A percentile compares a stretch with the other conserved stretches of the same genome.
phyloP scores from a whole-genome alignment of 208 protist species.

The Trypanosoma platydactyli region DNA sequence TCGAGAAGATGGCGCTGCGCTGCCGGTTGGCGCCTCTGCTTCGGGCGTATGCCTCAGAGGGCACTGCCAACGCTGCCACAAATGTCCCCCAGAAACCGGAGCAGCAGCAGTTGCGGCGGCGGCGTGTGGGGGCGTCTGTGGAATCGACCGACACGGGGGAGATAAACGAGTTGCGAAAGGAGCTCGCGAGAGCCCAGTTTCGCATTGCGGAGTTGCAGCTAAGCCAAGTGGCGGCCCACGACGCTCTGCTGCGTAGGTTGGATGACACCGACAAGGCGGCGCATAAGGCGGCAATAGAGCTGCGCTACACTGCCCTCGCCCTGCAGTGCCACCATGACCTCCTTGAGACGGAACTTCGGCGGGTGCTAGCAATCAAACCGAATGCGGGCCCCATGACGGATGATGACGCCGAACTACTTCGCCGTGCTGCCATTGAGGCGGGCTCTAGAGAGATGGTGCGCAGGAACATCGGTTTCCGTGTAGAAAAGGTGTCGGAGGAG shows the following conservation, averaged over 20 bases:
- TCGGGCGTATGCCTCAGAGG: conserved; percentile 5
- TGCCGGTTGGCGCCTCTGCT: conserved; percentile 1
- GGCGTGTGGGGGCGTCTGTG: background rate
- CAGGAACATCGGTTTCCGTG: conserved; percentile 75
- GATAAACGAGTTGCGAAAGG: conserved; percentile 31
- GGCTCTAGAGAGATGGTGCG: conserved; percentile 72
- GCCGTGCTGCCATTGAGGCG: conserved; percentile 63
- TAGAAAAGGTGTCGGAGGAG: conserved; percentile 45
- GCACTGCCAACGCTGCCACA: background rate
- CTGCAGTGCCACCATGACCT: conserved; percentile 61
- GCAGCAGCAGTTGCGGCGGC: background rate
- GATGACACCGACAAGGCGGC: conserved; percentile 47
- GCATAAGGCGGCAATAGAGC: conserved; percentile 44
- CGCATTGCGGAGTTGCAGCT: conserved; percentile 48
- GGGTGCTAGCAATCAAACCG: conserved; percentile 56
- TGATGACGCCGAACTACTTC: conserved; percentile 41
- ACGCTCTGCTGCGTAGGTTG: conserved; percentile 42
- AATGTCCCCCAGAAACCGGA: background rate
- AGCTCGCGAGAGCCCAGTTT: conserved; percentile 51
- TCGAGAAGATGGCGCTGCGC: background rate
- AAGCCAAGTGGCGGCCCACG: conserved; percentile 26
- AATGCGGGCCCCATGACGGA: background rate
- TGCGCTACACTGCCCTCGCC: conserved; percentile 79
- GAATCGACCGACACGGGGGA: conserved; percentile 16
- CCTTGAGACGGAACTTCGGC: conserved; percentile 75